A percentile compares a stretch with the other conserved stretches of the same genome.
Evolutionary conservation across 345 rosid species (phyloP).

Genomic region (Populus pruinosa): DNA sequence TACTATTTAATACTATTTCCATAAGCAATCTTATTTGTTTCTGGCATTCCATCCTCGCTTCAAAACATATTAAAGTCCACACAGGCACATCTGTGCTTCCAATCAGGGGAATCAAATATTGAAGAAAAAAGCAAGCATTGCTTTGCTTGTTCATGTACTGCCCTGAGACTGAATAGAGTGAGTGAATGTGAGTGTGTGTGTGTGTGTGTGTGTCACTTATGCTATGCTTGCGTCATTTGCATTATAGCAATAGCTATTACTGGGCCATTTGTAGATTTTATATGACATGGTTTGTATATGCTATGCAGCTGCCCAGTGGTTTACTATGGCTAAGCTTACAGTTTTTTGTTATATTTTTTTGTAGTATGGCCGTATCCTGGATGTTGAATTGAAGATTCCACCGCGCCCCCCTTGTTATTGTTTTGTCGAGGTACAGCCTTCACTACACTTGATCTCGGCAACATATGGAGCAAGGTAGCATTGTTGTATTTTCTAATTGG

Average conservation of each 20-base stretch:
- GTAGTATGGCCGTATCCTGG: slow-evolving; percentile 53
- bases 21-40: background rate
- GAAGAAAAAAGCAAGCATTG: background rate
- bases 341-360: background rate
- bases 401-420: slow-evolving; percentile 95
- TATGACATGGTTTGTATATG: background rate
- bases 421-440: slow-evolving; percentile 78
- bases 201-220: background rate
- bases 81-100: background rate
- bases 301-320: background rate
- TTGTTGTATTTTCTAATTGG: background rate
- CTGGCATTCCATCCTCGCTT: background rate
- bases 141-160: background rate
- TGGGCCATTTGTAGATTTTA: background rate
- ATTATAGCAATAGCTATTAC: background rate
- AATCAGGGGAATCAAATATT: background rate
- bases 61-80: background rate
- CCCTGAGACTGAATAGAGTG: background rate
- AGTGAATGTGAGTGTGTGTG: background rate
- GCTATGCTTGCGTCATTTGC: background rate
- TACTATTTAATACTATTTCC: background rate
- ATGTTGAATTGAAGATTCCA: slow-evolving; percentile 75
- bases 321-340: background rate
- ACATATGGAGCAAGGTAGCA: background rate
- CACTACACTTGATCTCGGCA: background rate